Percentiles rank a stretch among this genome's conserved stretches.
Conservation (phyloP, 495 filamentous ascomycete species). For the Penicillium argentinense region DNA sequence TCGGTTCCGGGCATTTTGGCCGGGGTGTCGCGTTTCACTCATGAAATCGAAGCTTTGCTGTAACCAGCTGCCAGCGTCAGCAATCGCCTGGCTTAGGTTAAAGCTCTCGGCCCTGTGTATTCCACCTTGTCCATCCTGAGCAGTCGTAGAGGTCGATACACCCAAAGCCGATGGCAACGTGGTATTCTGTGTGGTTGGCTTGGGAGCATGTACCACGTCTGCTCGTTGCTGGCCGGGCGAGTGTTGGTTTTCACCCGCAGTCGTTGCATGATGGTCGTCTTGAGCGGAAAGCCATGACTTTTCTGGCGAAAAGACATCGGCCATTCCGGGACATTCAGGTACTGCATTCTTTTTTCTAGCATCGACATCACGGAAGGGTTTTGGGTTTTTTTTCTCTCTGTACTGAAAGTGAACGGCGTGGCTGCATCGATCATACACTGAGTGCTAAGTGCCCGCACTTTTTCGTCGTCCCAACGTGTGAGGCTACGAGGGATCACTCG, state of each 20-base stretch:
- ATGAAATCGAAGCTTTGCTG: constrained; percentile 44
- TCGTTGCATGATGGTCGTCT: constrained; percentile 8
- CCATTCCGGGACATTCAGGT: constrained; percentile 1
- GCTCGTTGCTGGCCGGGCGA: background rate
- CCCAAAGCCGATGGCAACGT: constrained; percentile 33
- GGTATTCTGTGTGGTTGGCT: constrained; percentile 8
- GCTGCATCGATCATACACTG: constrained; percentile 51
- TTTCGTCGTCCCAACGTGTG: constrained; percentile 10
- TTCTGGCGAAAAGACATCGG: background rate
- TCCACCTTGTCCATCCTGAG: constrained; percentile 39
- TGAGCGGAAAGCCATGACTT: background rate
- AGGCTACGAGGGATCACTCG: constrained; percentile 1
- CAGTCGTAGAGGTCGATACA: constrained; percentile 34
- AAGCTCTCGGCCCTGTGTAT: constrained; percentile 31
- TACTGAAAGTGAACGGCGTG: constrained; percentile 49
- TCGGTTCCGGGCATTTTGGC: constrained; percentile 8
- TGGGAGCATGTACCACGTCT: background rate
- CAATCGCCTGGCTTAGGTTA: constrained; percentile 44
- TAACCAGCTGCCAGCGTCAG: constrained; percentile 46
- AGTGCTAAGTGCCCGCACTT: constrained; percentile 41
- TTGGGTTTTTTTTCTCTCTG: constrained; percentile 44
- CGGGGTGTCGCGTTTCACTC: constrained; percentile 22
- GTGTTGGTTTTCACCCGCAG: background rate
- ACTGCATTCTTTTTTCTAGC: constrained; percentile 12
- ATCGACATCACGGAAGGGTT: constrained; percentile 11